phyloP scores from a whole-genome alignment of 177 flowering plant genomes.

The Vitis hybrid region DNA sequence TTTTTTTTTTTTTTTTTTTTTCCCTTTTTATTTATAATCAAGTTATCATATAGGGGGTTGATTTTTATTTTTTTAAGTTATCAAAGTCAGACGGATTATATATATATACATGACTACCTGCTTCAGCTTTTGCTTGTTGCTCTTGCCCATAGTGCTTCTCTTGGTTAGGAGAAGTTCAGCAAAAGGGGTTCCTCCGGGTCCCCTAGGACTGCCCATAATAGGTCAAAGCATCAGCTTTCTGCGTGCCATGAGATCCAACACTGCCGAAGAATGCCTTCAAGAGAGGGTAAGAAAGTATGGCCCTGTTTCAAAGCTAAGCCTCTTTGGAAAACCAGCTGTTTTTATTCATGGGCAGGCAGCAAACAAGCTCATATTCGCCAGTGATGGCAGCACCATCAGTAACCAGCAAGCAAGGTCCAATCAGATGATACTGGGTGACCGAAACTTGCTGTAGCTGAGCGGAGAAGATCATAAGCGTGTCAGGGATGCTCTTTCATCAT shows the following conservation, averaged over 20 bases:
- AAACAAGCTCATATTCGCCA: conserved; percentile 32
- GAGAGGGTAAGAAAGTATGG: conserved; percentile 29
- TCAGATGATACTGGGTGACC: conserved; percentile 26
- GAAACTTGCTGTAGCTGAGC: conserved; percentile 25
- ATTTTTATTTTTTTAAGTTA: too few relatives aligned
- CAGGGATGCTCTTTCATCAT: conserved; percentile 25
- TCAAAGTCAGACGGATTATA: too few relatives aligned
- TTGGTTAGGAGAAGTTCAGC: conserved; percentile 12
- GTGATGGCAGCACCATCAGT: conserved; percentile 13
- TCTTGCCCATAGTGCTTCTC: conserved; percentile 24
- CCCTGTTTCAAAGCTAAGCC: conserved; percentile 34
- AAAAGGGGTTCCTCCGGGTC: conserved; percentile 35
- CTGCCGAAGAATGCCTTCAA: conserved; percentile 34
- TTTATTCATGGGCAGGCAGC: conserved; percentile 40
- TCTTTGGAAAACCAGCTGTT: conserved; percentile 40
- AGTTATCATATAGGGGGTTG: too few relatives aligned
- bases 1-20: too few relatives aligned
- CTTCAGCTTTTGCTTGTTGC: conserved; percentile 12
- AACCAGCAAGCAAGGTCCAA: conserved; percentile 26
- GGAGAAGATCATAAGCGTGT: conserved; percentile 15
- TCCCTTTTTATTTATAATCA: too few relatives aligned
- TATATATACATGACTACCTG: conserved; percentile 17
- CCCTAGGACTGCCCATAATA: conserved; percentile 35
- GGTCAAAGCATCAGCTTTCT: conserved; percentile 39
- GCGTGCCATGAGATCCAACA: conserved; percentile 30